A percentile compares a stretch with the other conserved stretches of the same genome.
Evolutionary conservation across 352 stramenopile genomes (phyloP).

Genomic region (Phytophthora hibernalis): DNA sequence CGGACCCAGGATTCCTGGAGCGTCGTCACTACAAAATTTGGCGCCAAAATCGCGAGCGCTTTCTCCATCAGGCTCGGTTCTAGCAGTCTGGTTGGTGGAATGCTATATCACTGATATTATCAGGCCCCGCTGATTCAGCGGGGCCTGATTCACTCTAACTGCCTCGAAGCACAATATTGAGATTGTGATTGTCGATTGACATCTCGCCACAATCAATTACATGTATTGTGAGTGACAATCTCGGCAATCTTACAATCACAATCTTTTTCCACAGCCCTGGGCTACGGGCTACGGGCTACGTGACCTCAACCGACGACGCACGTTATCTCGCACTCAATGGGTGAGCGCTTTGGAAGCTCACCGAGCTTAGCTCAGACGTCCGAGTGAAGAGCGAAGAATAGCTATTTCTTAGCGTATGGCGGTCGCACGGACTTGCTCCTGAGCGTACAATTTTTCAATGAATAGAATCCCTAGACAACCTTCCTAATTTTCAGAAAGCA

Average conservation of each 20-base stretch:
- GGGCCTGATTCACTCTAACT: background rate
- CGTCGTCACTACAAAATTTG: background rate
- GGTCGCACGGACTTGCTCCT: background rate
- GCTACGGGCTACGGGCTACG: too few relatives aligned
- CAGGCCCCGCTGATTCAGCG: too few relatives aligned
- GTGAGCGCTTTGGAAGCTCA: conserved; percentile 30
- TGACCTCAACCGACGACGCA: conserved; percentile 16
- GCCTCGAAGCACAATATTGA: background rate
- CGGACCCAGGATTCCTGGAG: too few relatives aligned
- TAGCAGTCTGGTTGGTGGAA: background rate
- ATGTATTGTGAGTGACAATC: conserved; percentile 23
- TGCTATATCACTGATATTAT: too few relatives aligned
- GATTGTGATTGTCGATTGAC: background rate
- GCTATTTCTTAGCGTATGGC: conserved; percentile 16
- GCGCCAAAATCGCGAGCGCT: background rate
- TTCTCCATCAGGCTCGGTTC: background rate
- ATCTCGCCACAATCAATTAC: conserved; percentile 3
- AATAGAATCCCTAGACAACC: conserved; percentile 5
- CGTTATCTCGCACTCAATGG: conserved; percentile 35
- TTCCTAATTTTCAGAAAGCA: conserved; percentile 31
- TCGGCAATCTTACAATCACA: conserved; percentile 16
- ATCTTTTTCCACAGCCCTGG: conserved; percentile 15
- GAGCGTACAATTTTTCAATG: conserved; percentile 8
- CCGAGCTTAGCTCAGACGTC: too few relatives aligned
- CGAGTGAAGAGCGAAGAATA: conserved; percentile 9